Conservation (phyloP, 169 alveolate species). For the Plasmodium reichenowi region DNA sequence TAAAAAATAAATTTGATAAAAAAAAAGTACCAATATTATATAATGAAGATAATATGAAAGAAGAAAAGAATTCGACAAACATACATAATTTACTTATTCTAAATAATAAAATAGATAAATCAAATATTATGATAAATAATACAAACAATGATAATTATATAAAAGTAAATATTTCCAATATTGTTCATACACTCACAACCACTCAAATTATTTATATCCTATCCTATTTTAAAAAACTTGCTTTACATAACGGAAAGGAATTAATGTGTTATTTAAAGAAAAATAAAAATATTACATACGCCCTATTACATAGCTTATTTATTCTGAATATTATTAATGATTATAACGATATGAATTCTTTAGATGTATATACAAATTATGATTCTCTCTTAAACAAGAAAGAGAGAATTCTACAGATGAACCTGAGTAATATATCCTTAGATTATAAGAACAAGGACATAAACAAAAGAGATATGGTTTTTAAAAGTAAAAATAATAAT, state of each 20-base stretch:
- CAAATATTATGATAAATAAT: neutral
- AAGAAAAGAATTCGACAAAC: neutral
- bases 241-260: conserved; percentile 48
- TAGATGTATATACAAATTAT: conserved; percentile 10
- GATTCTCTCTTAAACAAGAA: conserved; percentile 26
- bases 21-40: neutral
- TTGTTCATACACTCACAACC: conserved; percentile 69
- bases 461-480: neutral
- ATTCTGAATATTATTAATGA: conserved; percentile 77
- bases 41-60: neutral
- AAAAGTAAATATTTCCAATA: conserved; percentile 25
- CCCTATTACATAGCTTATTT: conserved; percentile 78
- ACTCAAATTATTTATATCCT: conserved; percentile 78
- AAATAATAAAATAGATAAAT: conserved; percentile 4
- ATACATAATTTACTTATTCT: neutral
- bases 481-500: neutral
- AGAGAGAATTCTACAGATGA: conserved; percentile 34
- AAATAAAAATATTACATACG: conserved; percentile 77
- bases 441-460: no score
- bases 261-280: conserved; percentile 70
- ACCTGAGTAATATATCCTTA: conserved; percentile 12
- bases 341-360: neutral
- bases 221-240: conserved; percentile 77
- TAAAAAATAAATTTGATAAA: no score
- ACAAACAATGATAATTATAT: conserved; percentile 7